Evolutionary conservation across 768 basidiomycete species (phyloP), one percentile per base, ranked within the genome.

Genomic region (Lactifluus pinguis): DNA sequence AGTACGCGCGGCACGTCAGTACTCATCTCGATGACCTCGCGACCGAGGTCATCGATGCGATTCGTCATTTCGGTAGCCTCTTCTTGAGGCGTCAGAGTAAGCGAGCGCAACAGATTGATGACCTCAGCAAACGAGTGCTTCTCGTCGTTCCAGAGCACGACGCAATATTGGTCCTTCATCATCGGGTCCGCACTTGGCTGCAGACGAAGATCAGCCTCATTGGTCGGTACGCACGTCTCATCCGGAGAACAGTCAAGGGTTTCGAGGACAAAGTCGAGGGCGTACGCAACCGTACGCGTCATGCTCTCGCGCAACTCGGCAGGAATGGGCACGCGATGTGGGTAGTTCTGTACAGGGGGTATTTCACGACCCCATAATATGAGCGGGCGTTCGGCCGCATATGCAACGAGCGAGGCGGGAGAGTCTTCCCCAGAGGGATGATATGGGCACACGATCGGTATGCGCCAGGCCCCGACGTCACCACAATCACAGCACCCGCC

Each of bases 401-500:
- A 71, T 8, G 68, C 69, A 49, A 57, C 65, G 58, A 72, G 69
- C 42, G 69, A 65, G 49, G 68, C 67, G n/a, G 73, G 69, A 21
- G 64, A 65, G 58, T 70, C 68, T 15, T 60, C n/a, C 30, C 62
- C 55, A 39, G 84, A 79, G 13, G 92, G 90, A 68, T 95, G 92
- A 68, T 82, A 82, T 0, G 86, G 84, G 70, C 92, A 95, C 13
- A 76, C 72, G 15, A 89, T 79, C 6, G 81, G 75, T 6, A 70
- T 68, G 38, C 84, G 80, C 93, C 94, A 98, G 1, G 92, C 91
- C 68, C 95, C 89, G 25, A 80, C 77, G 68, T 98, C 95, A 15
- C 93, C 93, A 67, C 95, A 98, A 72, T 98, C 94, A 69, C 97
- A 99, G 66, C 91, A 94, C 5, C 93, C 90, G 7, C 93, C 89